Evolutionary conservation across 371 early-diverging fungal species (phyloP).

Genomic region (Lichtheimia ramosa): DNA sequence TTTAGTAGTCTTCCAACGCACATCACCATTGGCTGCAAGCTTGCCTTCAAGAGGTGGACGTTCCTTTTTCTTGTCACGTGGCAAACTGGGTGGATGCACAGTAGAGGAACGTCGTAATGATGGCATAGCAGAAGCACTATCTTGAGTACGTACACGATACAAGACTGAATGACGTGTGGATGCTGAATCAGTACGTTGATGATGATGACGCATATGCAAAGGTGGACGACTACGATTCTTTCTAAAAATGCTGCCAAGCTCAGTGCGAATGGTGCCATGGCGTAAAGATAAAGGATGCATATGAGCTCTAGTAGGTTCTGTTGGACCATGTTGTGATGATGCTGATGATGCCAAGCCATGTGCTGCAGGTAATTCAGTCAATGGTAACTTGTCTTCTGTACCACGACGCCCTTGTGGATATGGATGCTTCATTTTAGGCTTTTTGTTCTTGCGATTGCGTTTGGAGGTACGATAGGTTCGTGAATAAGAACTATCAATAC

Average conservation of each 20-base stretch:
- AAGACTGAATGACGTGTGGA: constrained; percentile 37
- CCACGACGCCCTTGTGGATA: constrained; percentile 2
- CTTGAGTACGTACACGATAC: constrained; percentile 27
- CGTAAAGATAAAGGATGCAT: constrained; percentile 22
- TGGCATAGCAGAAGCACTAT: constrained; percentile 2
- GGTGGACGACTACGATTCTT: neutral
- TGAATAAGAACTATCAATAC: constrained; percentile 21
- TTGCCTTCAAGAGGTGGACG: constrained; percentile 22
- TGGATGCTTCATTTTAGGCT: neutral
- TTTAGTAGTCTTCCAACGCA: constrained; percentile 43
- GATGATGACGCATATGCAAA: constrained; percentile 12
- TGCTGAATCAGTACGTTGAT: constrained; percentile 19
- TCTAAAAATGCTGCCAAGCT: constrained; percentile 34
- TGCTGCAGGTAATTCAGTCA: constrained; percentile 10
- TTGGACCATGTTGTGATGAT: constrained; percentile 6
- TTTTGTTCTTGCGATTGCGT: constrained; percentile 4
- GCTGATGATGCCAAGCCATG: constrained; percentile 2
- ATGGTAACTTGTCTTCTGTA: constrained; percentile 17
- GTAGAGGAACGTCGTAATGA: constrained; percentile 24
- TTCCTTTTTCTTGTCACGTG: constrained; percentile 21
- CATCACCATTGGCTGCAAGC: constrained; percentile 24
- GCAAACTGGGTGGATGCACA: constrained; percentile 19
- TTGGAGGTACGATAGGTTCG: constrained; percentile 13
- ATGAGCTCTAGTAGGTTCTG: neutral
- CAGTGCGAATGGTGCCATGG: constrained; percentile 41